Evolutionary conservation across 2,329 filamentous ascomycete species (phyloP).

Genomic region (Diaporthe citri): DNA sequence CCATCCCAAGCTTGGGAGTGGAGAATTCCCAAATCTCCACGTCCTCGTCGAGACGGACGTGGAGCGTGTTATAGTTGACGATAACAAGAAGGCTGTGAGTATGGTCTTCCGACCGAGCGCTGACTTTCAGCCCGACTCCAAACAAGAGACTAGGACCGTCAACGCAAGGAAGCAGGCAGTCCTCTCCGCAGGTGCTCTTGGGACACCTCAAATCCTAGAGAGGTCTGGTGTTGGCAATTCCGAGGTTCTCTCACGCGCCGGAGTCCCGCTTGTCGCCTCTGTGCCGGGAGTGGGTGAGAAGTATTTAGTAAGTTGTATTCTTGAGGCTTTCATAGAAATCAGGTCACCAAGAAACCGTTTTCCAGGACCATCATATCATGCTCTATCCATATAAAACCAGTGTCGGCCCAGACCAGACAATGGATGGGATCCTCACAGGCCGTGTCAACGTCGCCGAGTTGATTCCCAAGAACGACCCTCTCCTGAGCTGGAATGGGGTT

Average conservation of each 20-base stretch:
- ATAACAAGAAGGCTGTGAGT: constrained; percentile 58
- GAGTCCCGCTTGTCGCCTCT: constrained; percentile 42
- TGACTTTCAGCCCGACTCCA: constrained; percentile 50
- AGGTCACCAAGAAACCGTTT: background rate
- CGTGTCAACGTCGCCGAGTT: constrained; percentile 35
- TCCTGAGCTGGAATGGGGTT: constrained; percentile 34
- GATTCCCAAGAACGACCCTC: constrained; percentile 44
- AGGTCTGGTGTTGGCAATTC: constrained; percentile 63
- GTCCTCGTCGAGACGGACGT: constrained; percentile 66
- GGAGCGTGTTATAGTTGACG: constrained; percentile 61
- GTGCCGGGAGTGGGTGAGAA: constrained; percentile 44
- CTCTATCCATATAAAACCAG: constrained; percentile 30
- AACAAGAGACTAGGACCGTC: constrained; percentile 48
- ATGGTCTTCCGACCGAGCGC: constrained; percentile 62
- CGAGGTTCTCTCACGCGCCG: constrained; percentile 41
- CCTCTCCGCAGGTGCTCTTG: constrained; percentile 56
- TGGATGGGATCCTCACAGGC: constrained; percentile 42
- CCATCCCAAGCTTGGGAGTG: constrained; percentile 61
- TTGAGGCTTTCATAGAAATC: background rate
- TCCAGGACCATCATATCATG: constrained; percentile 34
- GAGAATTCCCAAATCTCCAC: constrained; percentile 63
- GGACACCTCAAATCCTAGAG: constrained; percentile 62
- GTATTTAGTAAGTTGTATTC: background rate
- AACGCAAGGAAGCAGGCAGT: constrained; percentile 63
- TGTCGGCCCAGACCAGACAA: constrained; percentile 30